Evolutionary conservation across 2,329 filamentous ascomycete genomes (phyloP).

Genomic region (Fusarium mexicanum): DNA sequence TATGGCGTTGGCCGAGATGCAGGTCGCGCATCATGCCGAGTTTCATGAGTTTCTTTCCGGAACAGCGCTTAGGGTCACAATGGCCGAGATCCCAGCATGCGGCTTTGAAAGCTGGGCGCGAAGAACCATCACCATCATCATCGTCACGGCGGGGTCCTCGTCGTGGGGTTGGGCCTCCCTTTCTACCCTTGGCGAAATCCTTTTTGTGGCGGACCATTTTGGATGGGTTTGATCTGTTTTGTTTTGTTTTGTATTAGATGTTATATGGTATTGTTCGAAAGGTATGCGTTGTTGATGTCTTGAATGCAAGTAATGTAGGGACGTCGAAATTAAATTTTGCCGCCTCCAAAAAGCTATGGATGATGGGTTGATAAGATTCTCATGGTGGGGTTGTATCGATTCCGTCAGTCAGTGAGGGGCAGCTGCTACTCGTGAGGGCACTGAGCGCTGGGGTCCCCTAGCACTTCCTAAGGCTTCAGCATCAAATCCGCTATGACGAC

Average conservation of each 20-base stretch:
- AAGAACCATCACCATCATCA: constrained; percentile 46
- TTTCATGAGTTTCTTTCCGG: constrained; percentile 92
- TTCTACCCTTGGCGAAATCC: constrained; percentile 79
- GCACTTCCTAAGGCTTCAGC: neutral
- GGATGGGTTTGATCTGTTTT: too few relatives aligned
- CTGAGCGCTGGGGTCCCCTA: constrained; percentile 10
- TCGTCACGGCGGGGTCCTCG: constrained; percentile 58
- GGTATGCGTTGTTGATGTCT: neutral
- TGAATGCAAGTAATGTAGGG: neutral
- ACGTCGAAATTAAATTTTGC: constrained; percentile 10
- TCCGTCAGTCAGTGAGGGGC: constrained; percentile 20
- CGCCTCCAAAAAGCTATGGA: constrained; percentile 11
- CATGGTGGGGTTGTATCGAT: constrained; percentile 30
- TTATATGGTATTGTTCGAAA: neutral
- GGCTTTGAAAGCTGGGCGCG: constrained; percentile 78
- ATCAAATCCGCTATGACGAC: constrained; percentile 4
- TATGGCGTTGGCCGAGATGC: constrained; percentile 89
- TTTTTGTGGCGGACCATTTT: constrained; percentile 96
- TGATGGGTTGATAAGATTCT: constrained; percentile 10
- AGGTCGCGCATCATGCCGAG: constrained; percentile 94
- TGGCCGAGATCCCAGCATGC: constrained; percentile 98
- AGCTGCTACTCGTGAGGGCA: neutral
- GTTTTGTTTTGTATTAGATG: neutral
- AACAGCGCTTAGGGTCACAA: constrained; percentile 96
- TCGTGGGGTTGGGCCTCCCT: constrained; percentile 65